Percentiles rank a stretch among this genome's conserved stretches.
Conservation (phyloP, 164 flowering plant species). For the Aristolochia contorta region DNA sequence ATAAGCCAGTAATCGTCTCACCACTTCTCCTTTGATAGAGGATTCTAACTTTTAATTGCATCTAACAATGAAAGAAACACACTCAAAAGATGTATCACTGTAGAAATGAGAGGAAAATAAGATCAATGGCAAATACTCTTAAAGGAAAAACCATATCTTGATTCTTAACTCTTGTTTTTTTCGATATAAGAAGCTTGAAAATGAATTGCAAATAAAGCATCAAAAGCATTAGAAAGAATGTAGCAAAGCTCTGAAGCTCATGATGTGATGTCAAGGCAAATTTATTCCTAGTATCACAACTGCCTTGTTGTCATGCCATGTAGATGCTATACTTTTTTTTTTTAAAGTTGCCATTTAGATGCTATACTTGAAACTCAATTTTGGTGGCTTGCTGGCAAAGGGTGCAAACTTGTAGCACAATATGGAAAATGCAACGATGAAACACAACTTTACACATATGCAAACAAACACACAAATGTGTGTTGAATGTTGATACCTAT, state of each 20-base stretch:
- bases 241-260: slow-evolving; percentile 17
- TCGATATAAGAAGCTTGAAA: too few relatives aligned
- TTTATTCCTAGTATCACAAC: slow-evolving; percentile 4
- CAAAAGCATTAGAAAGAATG: slow-evolving; percentile 2
- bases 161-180: too few relatives aligned
- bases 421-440: slow-evolving; percentile 64
- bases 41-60: too few relatives aligned
- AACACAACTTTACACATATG: neutral
- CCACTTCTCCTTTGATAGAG: too few relatives aligned
- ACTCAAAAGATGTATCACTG: too few relatives aligned
- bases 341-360: neutral
- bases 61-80: too few relatives aligned
- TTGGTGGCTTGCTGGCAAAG: slow-evolving; percentile 90
- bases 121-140: too few relatives aligned
- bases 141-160: too few relatives aligned
- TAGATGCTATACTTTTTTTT: too few relatives aligned
- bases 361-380: slow-evolving; percentile 11
- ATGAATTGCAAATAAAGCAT: too few relatives aligned
- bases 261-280: slow-evolving; percentile 13
- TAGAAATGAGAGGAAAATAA: too few relatives aligned
- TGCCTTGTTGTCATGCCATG: slow-evolving; percentile 21
- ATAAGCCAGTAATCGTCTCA: too few relatives aligned
- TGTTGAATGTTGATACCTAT: neutral
- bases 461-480: neutral
- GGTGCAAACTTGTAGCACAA: slow-evolving; percentile 53